A percentile compares a stretch with the other conserved stretches of the same genome.
These are phyloP conservation scores for Guillardia theta DNA, from an alignment of 78 protist genomes.

Conservation along the genomic window DNA sequence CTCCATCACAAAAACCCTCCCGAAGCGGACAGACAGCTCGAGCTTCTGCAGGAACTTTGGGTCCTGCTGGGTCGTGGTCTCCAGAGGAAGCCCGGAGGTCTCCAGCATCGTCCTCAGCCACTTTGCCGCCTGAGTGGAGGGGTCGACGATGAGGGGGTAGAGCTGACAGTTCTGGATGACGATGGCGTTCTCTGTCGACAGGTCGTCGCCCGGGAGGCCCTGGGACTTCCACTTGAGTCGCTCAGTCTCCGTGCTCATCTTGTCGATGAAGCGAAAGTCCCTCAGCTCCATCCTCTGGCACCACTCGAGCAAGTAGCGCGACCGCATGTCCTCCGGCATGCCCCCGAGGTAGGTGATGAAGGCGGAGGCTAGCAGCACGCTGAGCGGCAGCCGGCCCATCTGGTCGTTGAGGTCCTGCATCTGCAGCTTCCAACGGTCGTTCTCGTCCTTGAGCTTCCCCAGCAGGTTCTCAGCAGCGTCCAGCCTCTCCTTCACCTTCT, in stretches of 20 bases:
- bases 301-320: neutral
- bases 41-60: slow-evolving; percentile 58
- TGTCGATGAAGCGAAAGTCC: neutral
- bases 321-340: slow-evolving; percentile 63
- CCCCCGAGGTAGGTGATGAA: slow-evolving; percentile 65
- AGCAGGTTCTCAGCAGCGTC: slow-evolving; percentile 63
- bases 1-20: slow-evolving; percentile 80
- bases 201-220: slow-evolving; percentile 81
- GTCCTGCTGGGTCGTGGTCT: slow-evolving; percentile 57
- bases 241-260: slow-evolving; percentile 69
- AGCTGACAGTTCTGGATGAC: neutral
- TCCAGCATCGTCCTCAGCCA: slow-evolving; percentile 68
- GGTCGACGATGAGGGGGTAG: slow-evolving; percentile 80
- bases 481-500: slow-evolving; percentile 47
- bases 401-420: neutral
- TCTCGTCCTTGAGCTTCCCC: slow-evolving; percentile 76
- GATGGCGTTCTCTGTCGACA: slow-evolving; percentile 80
- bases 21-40: slow-evolving; percentile 92
- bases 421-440: slow-evolving; percentile 68
- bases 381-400: neutral
- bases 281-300: neutral
- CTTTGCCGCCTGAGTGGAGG: slow-evolving; percentile 67
- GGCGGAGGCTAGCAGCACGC: neutral
- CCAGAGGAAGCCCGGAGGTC: neutral
- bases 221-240: slow-evolving; percentile 68